A percentile compares a stretch with the other conserved stretches of the same genome.
Conservation (phyloP, 108 stramenopile species). For the Hondaea fermentalgiana region DNA sequence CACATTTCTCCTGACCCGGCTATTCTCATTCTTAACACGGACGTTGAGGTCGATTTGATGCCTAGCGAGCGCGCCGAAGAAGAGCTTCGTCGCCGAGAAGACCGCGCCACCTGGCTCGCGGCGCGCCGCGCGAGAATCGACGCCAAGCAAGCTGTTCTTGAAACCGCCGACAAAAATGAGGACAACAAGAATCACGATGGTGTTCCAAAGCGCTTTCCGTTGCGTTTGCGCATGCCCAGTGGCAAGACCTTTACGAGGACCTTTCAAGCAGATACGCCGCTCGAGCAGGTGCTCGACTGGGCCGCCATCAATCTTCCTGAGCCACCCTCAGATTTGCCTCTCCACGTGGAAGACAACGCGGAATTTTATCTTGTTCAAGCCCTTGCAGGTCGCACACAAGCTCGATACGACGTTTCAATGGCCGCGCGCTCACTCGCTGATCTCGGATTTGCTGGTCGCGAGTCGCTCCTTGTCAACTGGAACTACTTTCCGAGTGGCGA, state of each 20-base stretch:
- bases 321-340: neutral
- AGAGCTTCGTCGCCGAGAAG: neutral
- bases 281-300: neutral
- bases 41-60: neutral
- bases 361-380: neutral
- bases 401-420: neutral
- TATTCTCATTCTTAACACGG: neutral
- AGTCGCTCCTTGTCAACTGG: constrained; percentile 7
- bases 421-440: neutral
- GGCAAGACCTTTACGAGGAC: neutral
- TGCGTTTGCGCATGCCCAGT: neutral
- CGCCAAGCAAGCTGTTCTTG: neutral
- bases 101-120: neutral
- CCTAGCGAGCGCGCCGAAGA: constrained; percentile 6
- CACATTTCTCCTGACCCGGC: neutral
- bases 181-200: neutral
- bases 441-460: neutral
- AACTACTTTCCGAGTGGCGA: neutral
- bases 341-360: neutral
- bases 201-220: neutral
- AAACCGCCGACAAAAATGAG: neutral
- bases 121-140: neutral
- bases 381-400: neutral
- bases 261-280: neutral
- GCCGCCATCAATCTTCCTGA: neutral